Base-by-base conservation (phyloP, 176 grass and related monocot genomes). In the Oryza meridionalis region DNA sequence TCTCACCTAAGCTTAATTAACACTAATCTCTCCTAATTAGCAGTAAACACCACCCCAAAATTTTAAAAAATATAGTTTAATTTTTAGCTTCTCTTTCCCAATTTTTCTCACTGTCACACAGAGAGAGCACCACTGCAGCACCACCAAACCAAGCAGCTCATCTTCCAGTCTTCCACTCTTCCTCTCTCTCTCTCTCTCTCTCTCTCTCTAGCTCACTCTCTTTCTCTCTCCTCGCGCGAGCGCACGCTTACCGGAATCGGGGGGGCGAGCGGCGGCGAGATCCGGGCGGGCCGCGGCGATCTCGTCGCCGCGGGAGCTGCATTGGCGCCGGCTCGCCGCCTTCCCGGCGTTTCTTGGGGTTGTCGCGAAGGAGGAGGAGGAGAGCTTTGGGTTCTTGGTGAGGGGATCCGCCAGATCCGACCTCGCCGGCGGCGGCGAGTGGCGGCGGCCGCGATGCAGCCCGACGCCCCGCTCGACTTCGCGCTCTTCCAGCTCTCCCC, bases 401-500 rank as follows among this genome's bases (percentile, higher is more conserved):
- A 24, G 51, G 64, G 84, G 88, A 90, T 86, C 84, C 84, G 59
- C 64, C 70, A 90, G 89, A 90, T 90, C 89, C 76, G 84, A 76
- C 51, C 64, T 84, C 50, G 42, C 76, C 70, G 84, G 0, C 50
- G 49, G 11, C 61, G 62, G 69, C 44, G 15, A 25, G 83, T 4
- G 66, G 24, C 4, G 50, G 50, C 15, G 6, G 55, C 70, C 70
- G 82, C 68, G 50, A 99, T 99, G 97, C 91, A 99, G 70, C 69
- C 90, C 46, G 84, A 89, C 71, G 67, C 88, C 50, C 83, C 84
- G 78, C 94, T 99, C 50, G 97, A 99, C 86, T 92, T 86, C 68
- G 97, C 97, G 40, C 88, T 94, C 45, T 99, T 99, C 84, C 93
- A 99, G 90, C 91, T 99, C 15, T 99, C 93, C 55, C 96, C 97